Evolutionary conservation across 345 rosid species (phyloP).

Genomic region (Raphanus raphanistrum): DNA sequence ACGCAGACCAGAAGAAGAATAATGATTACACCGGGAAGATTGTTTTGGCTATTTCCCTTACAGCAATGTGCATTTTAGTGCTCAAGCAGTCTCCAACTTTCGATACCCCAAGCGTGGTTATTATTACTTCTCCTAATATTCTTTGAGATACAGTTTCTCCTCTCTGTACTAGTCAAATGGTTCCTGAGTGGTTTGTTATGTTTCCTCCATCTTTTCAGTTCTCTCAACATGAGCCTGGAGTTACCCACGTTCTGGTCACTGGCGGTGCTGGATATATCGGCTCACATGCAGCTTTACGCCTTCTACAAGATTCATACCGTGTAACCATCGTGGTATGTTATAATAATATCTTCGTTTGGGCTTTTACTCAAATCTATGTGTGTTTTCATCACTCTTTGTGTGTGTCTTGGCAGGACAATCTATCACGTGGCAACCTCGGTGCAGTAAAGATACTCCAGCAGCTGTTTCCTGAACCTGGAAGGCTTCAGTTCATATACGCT

Average conservation of each 20-base stretch:
- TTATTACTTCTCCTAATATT: slow-evolving; percentile 12
- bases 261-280: slow-evolving; percentile 97
- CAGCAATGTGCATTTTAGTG: slow-evolving; percentile 79
- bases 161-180: not conserved
- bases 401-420: slow-evolving; percentile 49
- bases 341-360: not conserved
- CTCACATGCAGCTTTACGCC: slow-evolving; percentile 82
- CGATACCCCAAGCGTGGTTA: slow-evolving; percentile 52
- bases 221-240: slow-evolving; percentile 60
- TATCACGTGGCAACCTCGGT: slow-evolving; percentile 37
- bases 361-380: not conserved
- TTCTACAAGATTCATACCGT: slow-evolving; percentile 67
- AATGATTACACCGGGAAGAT: slow-evolving; percentile 58
- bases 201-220: slow-evolving; percentile 47
- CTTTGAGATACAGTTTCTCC: not conserved
- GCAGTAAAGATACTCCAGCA: slow-evolving; percentile 47
- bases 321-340: slow-evolving; percentile 76
- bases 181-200: not conserved
- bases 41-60: slow-evolving; percentile 63
- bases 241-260: slow-evolving; percentile 83
- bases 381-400: not conserved
- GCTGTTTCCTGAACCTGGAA: slow-evolving; percentile 55
- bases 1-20: slow-evolving; percentile 72
- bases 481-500: slow-evolving; percentile 59
- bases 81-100: slow-evolving; percentile 68